Base-by-base conservation (phyloP, 495 filamentous ascomycete species). In the Venustampulla echinocandica region DNA sequence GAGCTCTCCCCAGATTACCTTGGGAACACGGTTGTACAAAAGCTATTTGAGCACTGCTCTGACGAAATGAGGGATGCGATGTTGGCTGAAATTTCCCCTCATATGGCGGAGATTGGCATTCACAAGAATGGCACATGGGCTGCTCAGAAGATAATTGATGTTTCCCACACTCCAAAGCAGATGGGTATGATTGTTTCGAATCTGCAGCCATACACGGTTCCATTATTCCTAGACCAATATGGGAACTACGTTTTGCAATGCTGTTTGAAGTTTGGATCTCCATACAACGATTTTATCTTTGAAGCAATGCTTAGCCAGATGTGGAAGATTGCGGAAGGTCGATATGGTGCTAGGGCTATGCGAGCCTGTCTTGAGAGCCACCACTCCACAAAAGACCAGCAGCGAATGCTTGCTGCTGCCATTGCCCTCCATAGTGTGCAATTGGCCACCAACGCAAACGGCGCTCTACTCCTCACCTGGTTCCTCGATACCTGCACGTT, bases 111-210 rank as follows among this genome's bases (percentile, higher is more conserved):
- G 63, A 95, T 97, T 64, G 92, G 92, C 44, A 80, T 95, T 28
- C 92, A 98, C 73, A 98, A 98, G 73, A 98, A 98, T 55, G 92
- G 92, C 33, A 98, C 92, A 4, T 98, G 92, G 92, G 92, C 92
- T 46, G 92, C 90, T 0, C 92, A 98, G 65, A 98, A 97, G 76
- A 97, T 98, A 55, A 96, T 97, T 53, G 92, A 98, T 63, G 87
- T 95, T 15, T 85, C 87, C 52, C 83, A 89, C 62, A 85, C 82
- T 1, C 83, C 85, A 4, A 72, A 73, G 42, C 88, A 97, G 68
- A 90, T 89, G 80, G 66, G 73, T 25, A 72, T 87, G 62, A 88
- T 96, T 54, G 82, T 93, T 22, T 77, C 94, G 49, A 74, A 82
- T 50, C 71, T 98, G 22, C 80, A 84, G 7, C 80, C 86, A 1